Conservation (phyloP, 208 protist genomes). For the Blechomonas ayalai region DNA sequence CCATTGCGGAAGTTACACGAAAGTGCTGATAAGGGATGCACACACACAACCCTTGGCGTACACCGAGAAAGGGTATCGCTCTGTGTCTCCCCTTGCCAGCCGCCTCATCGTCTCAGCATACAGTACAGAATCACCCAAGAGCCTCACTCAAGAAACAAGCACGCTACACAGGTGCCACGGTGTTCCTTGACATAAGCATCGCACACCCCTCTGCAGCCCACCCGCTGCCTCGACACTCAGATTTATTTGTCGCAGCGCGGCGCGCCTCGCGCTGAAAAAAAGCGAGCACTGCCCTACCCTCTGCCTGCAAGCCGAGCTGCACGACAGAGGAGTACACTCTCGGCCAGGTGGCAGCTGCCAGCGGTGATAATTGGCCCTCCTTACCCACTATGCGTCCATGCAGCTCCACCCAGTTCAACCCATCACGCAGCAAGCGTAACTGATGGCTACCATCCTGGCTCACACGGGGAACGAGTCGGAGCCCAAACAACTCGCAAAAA, state of each 20-base stretch:
- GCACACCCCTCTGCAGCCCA: slow-evolving; percentile 21
- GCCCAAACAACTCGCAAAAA: slow-evolving; percentile 71
- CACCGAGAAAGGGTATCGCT: slow-evolving; percentile 1
- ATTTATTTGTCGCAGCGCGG: neutral
- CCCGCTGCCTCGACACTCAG: neutral
- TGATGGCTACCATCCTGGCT: neutral
- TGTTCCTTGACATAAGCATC: too few relatives aligned
- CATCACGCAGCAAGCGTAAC: slow-evolving; percentile 35
- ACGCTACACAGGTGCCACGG: too few relatives aligned
- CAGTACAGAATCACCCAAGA: too few relatives aligned
- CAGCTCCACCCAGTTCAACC: slow-evolving; percentile 61
- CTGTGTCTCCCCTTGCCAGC: slow-evolving; percentile 1
- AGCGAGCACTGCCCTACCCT: slow-evolving; percentile 23
- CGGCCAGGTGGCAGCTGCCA: slow-evolving; percentile 28
- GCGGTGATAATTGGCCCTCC: slow-evolving; percentile 19
- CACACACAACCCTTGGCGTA: too few relatives aligned
- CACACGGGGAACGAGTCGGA: slow-evolving; percentile 22
- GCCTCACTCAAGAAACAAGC: too few relatives aligned
- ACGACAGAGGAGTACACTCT: slow-evolving; percentile 42
- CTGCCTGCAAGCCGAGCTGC: slow-evolving; percentile 21
- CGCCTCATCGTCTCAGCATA: too few relatives aligned
- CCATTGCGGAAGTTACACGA: too few relatives aligned
- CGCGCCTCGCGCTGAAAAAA: slow-evolving; percentile 46
- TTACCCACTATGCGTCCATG: slow-evolving; percentile 19
- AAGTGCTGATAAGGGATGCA: too few relatives aligned